Percentiles rank a stretch among this genome's conserved stretches.
Evolutionary conservation across 2,329 filamentous ascomycete species (phyloP).

Genomic region (Fusarium mangiferae): DNA sequence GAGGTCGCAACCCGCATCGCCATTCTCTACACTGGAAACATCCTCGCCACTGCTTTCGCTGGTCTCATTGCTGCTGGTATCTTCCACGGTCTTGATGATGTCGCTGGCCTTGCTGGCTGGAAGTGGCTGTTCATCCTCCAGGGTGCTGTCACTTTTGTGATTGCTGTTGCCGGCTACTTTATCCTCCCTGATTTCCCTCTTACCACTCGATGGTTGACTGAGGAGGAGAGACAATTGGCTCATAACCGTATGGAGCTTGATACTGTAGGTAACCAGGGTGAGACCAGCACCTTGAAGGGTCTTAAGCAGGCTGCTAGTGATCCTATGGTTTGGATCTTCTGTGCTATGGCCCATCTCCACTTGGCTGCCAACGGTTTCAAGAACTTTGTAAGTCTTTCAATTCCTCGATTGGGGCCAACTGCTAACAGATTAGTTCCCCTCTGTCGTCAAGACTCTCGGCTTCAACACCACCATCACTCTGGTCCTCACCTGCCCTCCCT

Average conservation of each 20-base stretch:
- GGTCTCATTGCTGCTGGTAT: conserved; percentile 58
- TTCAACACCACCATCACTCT: conserved; percentile 46
- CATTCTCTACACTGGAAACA: conserved; percentile 56
- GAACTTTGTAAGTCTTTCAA: conserved; percentile 35
- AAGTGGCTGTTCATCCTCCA: conserved; percentile 72
- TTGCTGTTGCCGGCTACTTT: conserved; percentile 44
- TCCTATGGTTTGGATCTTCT: conserved; percentile 60
- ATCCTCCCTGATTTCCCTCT: conserved; percentile 53
- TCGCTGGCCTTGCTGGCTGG: conserved; percentile 45
- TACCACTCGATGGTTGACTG: conserved; percentile 55
- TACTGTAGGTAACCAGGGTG: conserved; percentile 55
- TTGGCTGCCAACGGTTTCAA: conserved; percentile 60
- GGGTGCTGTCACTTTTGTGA: conserved; percentile 56
- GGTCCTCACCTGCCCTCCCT: conserved; percentile 54
- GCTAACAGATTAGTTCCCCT: conserved; percentile 32
- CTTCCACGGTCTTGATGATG: conserved; percentile 48
- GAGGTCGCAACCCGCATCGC: conserved; percentile 56
- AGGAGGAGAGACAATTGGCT: conserved; percentile 57
- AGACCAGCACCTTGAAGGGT: conserved; percentile 54
- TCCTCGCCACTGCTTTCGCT: conserved; percentile 52
- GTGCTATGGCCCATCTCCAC: conserved; percentile 62
- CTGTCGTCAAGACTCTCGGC: conserved; percentile 45
- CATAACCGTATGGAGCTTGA: conserved; percentile 57
- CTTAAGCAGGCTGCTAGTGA: conserved; percentile 57
- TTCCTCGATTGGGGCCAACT: rapidly evolving